A percentile compares a stretch with the other conserved stretches of the same genome.
These are phyloP conservation scores for Psilocybe cubensis DNA, from an alignment of 768 basidiomycete species.

Conservation along the genomic window DNA sequence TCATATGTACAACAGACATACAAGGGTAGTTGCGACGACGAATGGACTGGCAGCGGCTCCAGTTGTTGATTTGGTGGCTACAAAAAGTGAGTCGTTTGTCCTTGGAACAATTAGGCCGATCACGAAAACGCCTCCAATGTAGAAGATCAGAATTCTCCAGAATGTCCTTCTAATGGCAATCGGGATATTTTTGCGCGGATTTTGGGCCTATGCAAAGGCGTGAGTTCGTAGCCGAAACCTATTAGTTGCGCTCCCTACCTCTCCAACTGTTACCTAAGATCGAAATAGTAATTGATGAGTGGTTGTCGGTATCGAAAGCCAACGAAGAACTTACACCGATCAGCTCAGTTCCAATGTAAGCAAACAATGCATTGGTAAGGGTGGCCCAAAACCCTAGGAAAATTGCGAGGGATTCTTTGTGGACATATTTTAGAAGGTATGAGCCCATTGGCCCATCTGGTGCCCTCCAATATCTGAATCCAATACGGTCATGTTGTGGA, in stretches of 20 bases:
- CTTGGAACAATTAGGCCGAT: constrained; percentile 74
- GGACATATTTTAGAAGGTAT: constrained; percentile 52
- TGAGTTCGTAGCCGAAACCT: neutral
- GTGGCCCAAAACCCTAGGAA: constrained; percentile 78
- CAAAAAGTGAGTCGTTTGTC: constrained; percentile 50
- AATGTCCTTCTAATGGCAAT: constrained; percentile 70
- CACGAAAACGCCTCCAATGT: constrained; percentile 71
- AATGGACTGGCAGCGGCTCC: constrained; percentile 70
- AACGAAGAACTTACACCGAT: constrained; percentile 69
- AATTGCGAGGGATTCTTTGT: constrained; percentile 49
- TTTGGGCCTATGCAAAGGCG: constrained; percentile 51
- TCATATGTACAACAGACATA: constrained; percentile 14
- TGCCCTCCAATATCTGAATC: constrained; percentile 51
- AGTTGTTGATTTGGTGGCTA: constrained; percentile 46
- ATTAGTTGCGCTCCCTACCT: constrained; percentile 25
- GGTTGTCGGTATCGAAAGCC: neutral
- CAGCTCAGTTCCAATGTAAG: constrained; percentile 76
- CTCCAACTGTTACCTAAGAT: constrained; percentile 47
- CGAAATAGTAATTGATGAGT: neutral
- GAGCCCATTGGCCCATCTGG: constrained; percentile 61
- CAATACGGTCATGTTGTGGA: constrained; percentile 48
- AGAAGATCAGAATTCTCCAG: constrained; percentile 60
- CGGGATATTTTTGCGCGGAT: constrained; percentile 76
- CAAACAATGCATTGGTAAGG: constrained; percentile 73
- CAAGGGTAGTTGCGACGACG: constrained; percentile 51